Evolutionary conservation across 164 flowering plant species (phyloP).

Genomic region (Protea cynaroides): DNA sequence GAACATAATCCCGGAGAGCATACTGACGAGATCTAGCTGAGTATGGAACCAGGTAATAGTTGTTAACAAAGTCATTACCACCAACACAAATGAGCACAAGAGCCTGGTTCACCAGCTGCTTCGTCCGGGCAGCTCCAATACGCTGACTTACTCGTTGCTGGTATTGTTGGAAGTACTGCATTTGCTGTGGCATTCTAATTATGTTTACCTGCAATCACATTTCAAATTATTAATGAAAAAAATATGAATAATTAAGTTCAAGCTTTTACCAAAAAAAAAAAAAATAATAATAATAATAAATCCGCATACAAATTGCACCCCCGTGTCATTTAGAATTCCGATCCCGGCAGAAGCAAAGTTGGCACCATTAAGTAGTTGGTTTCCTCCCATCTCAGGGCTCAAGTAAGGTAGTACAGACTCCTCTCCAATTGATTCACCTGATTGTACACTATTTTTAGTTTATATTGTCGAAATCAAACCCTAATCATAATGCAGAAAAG

Average conservation of each 20-base stretch:
- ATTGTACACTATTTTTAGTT: too few relatives aligned
- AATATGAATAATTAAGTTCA: too few relatives aligned
- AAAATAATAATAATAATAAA: too few relatives aligned
- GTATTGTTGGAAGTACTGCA: slow-evolving; percentile 42
- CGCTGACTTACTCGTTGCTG: slow-evolving; percentile 38
- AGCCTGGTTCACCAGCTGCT: slow-evolving; percentile 40
- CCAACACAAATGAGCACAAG: slow-evolving; percentile 60
- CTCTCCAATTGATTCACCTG: slow-evolving; percentile 53
- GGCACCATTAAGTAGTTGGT: slow-evolving; percentile 62
- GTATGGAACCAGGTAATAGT: slow-evolving; percentile 53
- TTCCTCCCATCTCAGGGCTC: slow-evolving; percentile 51
- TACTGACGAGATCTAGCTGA: slow-evolving; percentile 53
- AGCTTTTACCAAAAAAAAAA: too few relatives aligned
- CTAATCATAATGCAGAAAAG: too few relatives aligned
- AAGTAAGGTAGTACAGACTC: slow-evolving; percentile 57
- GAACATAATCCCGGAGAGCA: slow-evolving; percentile 37
- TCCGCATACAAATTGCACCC: slow-evolving; percentile 81
- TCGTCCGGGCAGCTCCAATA: slow-evolving; percentile 32
- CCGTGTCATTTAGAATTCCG: slow-evolving; percentile 88
- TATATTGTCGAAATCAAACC: too few relatives aligned
- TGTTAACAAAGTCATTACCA: slow-evolving; percentile 82
- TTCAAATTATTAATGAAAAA: neutral
- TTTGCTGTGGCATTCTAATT: slow-evolving; percentile 40
- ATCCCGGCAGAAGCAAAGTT: slow-evolving; percentile 91
- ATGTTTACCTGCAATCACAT: slow-evolving; percentile 44